Base-by-base conservation (phyloP, 129 eudicot genomes). In the Chrysanthemum makinoi region DNA sequence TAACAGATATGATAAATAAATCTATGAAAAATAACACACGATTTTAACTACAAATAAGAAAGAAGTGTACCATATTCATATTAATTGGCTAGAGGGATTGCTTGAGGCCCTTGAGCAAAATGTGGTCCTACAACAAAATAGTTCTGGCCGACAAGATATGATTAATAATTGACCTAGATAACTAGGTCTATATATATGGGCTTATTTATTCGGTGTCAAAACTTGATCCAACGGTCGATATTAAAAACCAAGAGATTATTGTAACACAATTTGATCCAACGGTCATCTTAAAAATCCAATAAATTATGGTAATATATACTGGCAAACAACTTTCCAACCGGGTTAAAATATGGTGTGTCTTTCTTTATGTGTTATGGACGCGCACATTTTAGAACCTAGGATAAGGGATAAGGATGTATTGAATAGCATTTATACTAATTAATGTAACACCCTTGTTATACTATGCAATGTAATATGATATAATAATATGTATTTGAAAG, bases 141-240 rank as follows among this genome's bases (percentile, higher is more conserved):
- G 67, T 62, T 30, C 47, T 12, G 67, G 67, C 67, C 49, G 67
- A 30, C 67, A 30, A 62, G 20, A 30, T 62, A 62, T 33, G n/a
- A 8, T 28, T 15, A 30, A 4, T 30, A 30, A 2, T 15, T 15
- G 5, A 28, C 18, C 11, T 62, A 28, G 28, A 13, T 43, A 15
- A 1, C 15, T 50, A 50, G 15, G 55, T 50, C 5, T 20, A 20
- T 1, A 20, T 1, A 20, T 61, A 7, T 61, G 66, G 10, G 7
- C 14, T 8, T 61, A 22, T 56, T 57, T 57, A n/a, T 26, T 22
- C 8, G 9, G 14, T 62, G 43, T 15, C 0, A 10, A 22, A 57
- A 59, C 22, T 10, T 22, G 68, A 62, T 62, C 50, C 47, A 30
- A 62, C 68, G 68, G 68, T 62, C 2, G 24, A 62, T 1, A 33